These are phyloP conservation scores for Chionographis japonica DNA, from an alignment of 106 monocot genomes.

Conservation along the genomic window DNA sequence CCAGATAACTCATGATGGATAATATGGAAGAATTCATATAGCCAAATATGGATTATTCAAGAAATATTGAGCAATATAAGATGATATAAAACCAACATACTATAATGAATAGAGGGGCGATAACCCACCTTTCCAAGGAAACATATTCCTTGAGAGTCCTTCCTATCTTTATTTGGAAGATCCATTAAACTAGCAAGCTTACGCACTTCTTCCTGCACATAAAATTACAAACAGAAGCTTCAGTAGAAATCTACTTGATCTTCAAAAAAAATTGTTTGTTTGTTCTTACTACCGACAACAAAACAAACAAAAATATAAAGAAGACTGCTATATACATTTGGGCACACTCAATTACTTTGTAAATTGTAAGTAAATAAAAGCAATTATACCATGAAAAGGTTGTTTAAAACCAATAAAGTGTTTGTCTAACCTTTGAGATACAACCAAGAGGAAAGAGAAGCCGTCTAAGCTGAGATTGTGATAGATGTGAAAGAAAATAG, in stretches of 20 bases:
- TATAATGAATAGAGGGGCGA: background rate
- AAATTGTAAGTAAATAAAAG: too few species aligned
- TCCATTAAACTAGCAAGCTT: constrained; percentile 59
- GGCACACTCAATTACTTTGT: too few species aligned
- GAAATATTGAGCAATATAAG: too few species aligned
- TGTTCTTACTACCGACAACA: background rate
- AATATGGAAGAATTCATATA: too few species aligned
- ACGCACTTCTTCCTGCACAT: constrained; percentile 84
- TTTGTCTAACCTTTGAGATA: constrained; percentile 57
- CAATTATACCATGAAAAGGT: background rate
- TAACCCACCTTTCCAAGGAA: constrained; percentile 87
- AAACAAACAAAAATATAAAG: background rate
- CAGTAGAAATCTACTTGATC: background rate
- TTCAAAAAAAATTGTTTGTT: background rate
- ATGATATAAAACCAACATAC: too few species aligned
- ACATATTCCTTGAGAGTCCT: constrained; percentile 98
- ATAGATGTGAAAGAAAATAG: constrained; percentile 95
- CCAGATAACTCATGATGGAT: too few species aligned
- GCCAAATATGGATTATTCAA: background rate
- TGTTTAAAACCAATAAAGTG: background rate
- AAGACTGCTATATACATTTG: background rate
- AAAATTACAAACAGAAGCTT: background rate
- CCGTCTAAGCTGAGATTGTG: constrained; percentile 71
- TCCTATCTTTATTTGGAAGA: constrained; percentile 88
- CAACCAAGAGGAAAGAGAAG: constrained; percentile 96